These are phyloP conservation scores for Hypoxylon rickii DNA, from an alignment of 495 filamentous ascomycete genomes.

Conservation along the genomic window DNA sequence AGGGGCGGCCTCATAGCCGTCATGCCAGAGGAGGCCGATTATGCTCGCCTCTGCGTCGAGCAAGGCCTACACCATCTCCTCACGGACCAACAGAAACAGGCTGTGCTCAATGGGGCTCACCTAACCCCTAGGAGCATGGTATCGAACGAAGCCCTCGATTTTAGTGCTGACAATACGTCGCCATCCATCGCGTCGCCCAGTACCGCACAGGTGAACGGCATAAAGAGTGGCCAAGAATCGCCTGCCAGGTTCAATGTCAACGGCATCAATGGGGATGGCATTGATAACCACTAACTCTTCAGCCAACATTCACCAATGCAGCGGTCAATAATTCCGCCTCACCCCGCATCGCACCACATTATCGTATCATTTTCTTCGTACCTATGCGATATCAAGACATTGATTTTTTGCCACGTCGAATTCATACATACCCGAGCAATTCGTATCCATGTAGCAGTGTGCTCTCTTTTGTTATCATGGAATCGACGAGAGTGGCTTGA, in stretches of 20 bases:
- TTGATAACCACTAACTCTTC: constrained; percentile 8
- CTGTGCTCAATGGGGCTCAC: constrained; percentile 32
- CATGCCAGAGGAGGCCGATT: constrained; percentile 51
- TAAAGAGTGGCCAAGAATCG: constrained; percentile 28
- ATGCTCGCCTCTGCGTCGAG: constrained; percentile 49
- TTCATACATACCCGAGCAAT: constrained; percentile 18
- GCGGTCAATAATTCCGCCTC: too few species aligned
- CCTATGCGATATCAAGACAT: constrained; percentile 31
- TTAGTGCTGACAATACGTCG: constrained; percentile 29
- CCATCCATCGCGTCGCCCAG: constrained; percentile 27
- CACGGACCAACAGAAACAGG: constrained; percentile 39
- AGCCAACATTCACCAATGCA: background rate
- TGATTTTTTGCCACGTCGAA: constrained; percentile 13
- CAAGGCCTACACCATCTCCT: constrained; percentile 50
- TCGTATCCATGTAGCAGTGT: constrained; percentile 12
- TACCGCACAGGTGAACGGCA: constrained; percentile 31
- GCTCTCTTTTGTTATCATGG: constrained; percentile 34
- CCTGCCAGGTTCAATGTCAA: constrained; percentile 27
- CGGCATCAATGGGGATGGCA: constrained; percentile 21
- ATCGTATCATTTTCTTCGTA: constrained; percentile 6
- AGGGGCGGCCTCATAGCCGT: constrained; percentile 49
- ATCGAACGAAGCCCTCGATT: constrained; percentile 37
- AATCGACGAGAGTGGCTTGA: constrained; percentile 33
- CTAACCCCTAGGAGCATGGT: constrained; percentile 39
- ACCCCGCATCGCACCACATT: too few species aligned